These are phyloP conservation scores for Fusarium equiseti DNA, from an alignment of 2,329 filamentous ascomycete species.

Conservation along the genomic window DNA sequence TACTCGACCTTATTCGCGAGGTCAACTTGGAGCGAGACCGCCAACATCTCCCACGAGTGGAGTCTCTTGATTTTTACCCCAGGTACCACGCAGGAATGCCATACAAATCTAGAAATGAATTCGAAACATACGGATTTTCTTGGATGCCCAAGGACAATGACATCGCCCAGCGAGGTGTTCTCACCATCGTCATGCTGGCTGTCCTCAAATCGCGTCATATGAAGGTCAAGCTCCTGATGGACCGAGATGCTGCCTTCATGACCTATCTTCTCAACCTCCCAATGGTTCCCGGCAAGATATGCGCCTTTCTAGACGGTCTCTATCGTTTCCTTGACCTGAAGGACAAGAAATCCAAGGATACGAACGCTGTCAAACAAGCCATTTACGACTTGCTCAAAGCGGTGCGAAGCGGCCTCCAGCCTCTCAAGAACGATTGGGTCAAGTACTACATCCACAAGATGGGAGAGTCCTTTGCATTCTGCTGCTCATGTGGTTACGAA, in stretches of 20 bases:
- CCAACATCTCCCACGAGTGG: slow-evolving; percentile 29
- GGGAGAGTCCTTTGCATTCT: slow-evolving; percentile 46
- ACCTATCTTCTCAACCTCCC: slow-evolving; percentile 49
- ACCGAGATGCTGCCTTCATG: slow-evolving; percentile 48
- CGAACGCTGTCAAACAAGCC: slow-evolving; percentile 30
- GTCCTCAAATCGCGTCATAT: slow-evolving; percentile 51
- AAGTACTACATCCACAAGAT: slow-evolving; percentile 45
- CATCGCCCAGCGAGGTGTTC: slow-evolving; percentile 51
- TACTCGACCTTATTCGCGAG: slow-evolving; percentile 54
- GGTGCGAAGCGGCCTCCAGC: slow-evolving; percentile 46
- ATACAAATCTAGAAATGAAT: background rate
- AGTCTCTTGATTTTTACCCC: slow-evolving; percentile 53
- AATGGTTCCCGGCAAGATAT: slow-evolving; percentile 46
- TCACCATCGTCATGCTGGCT: slow-evolving; percentile 51
- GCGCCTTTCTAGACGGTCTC: slow-evolving; percentile 52
- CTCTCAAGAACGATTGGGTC: slow-evolving; percentile 37
- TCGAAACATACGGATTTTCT: slow-evolving; percentile 48
- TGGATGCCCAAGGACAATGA: slow-evolving; percentile 46
- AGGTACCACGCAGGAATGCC: slow-evolving; percentile 49
- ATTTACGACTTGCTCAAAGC: slow-evolving; percentile 53
- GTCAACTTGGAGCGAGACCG: slow-evolving; percentile 47
- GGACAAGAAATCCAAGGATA: background rate
- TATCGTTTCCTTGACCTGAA: slow-evolving; percentile 48
- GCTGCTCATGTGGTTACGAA: slow-evolving; percentile 53
- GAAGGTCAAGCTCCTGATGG: slow-evolving; percentile 49